Evolutionary conservation across 176 grass and related monocot species (phyloP).

Genomic region (Dactylis glomerata): DNA sequence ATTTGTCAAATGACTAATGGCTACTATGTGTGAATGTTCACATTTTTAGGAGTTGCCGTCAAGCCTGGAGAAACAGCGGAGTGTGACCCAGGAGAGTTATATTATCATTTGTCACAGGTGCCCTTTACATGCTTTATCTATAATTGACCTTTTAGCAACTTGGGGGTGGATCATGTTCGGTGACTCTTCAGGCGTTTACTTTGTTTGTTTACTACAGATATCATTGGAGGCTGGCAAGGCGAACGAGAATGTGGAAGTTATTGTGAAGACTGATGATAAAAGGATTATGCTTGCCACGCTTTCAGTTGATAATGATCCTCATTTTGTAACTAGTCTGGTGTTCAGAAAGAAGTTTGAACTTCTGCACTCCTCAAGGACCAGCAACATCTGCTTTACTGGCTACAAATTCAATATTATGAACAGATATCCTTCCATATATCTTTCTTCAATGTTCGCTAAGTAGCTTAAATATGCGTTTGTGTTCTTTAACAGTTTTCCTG

Average conservation of each 20-base stretch:
- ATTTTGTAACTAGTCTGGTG: constrained; percentile 55
- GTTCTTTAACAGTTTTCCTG: constrained; percentile 13
- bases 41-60: constrained; percentile 26
- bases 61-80: constrained; percentile 29
- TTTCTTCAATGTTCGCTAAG: constrained; percentile 14
- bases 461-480: constrained; percentile 8
- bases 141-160: neutral
- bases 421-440: constrained; percentile 42
- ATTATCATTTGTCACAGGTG: constrained; percentile 29
- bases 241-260: constrained; percentile 47
- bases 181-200: constrained; percentile 16
- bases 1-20: constrained; percentile 5
- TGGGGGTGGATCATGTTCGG: neutral
- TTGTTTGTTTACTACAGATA: constrained; percentile 20
- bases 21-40: neutral
- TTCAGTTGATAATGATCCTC: constrained; percentile 42
- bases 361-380: constrained; percentile 58
- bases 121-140: neutral
- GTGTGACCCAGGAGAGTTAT: constrained; percentile 30
- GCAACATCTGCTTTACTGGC: constrained; percentile 48
- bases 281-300: constrained; percentile 53
- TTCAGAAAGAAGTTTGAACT: constrained; percentile 82
- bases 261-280: constrained; percentile 48
- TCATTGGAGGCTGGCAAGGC: constrained; percentile 35
- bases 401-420: constrained; percentile 21